phyloP scores from a whole-genome alignment of 1,139 yeast genomes.

The Candida tropicalis region DNA sequence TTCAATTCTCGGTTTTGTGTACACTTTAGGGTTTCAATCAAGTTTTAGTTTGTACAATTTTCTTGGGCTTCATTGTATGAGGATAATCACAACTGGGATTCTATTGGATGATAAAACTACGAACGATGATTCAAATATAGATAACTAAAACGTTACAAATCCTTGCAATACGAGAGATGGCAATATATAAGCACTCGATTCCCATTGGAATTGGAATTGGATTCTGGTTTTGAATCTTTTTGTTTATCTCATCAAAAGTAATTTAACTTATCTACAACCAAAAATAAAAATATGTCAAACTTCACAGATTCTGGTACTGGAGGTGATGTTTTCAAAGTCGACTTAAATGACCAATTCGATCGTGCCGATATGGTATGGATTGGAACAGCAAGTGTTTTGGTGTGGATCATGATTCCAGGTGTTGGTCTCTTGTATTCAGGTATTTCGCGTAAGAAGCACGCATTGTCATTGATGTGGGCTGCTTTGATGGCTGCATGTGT shows the following conservation, averaged over 20 bases:
- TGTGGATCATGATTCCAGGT: conserved; percentile 96
- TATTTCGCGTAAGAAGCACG: conserved; percentile 88
- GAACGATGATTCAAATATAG: background rate
- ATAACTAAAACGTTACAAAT: background rate
- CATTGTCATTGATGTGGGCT: conserved; percentile 90
- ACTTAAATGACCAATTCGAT: conserved; percentile 75
- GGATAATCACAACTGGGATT: background rate
- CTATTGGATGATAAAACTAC: conserved; percentile 1
- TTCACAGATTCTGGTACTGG: conserved; percentile 67
- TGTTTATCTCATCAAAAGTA: background rate
- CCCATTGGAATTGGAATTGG: too few species aligned
- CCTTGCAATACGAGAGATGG: too few species aligned
- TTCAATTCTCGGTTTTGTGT: background rate
- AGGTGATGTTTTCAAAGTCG: conserved; percentile 73
- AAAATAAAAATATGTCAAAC: conserved; percentile 14
- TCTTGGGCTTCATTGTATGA: conserved; percentile 7
- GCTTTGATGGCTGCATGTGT: conserved; percentile 84
- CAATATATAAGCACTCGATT: too few species aligned
- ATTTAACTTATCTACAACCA: too few species aligned
- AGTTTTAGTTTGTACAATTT: background rate
- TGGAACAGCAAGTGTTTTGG: conserved; percentile 71
- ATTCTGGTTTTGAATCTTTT: background rate
- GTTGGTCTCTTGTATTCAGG: conserved; percentile 91
- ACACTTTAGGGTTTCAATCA: background rate
- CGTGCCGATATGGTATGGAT: conserved; percentile 88